Evolutionary conservation across 1,284 basidiomycete species (phyloP).

Genomic region (Irpex lacteus): DNA sequence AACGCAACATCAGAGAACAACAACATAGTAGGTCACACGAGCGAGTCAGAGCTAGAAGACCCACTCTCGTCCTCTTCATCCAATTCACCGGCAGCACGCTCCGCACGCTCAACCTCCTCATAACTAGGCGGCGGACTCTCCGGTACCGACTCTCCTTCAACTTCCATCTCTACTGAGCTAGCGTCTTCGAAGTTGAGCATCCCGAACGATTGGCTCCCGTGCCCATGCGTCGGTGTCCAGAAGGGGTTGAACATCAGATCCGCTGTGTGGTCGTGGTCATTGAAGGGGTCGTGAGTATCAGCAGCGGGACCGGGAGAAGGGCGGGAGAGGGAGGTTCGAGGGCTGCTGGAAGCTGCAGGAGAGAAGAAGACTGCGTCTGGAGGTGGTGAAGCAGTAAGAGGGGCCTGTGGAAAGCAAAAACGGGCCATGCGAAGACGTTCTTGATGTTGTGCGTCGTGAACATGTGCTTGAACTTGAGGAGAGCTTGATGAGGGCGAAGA

Average conservation of each 20-base stretch:
- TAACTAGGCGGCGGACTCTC: background rate
- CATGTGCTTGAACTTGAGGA: background rate
- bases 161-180: background rate
- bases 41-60: too few species aligned
- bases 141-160: background rate
- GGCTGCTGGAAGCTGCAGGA: background rate
- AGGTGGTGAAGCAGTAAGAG: background rate
- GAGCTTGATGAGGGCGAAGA: background rate
- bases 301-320: background rate
- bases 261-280: background rate
- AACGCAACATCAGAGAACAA: too few species aligned
- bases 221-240: background rate
- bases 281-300: background rate
- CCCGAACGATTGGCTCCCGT: background rate
- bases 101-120: background rate
- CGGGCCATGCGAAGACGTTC: slow-evolving; percentile 5
- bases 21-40: too few species aligned
- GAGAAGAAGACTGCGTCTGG: background rate
- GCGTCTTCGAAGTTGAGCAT: slow-evolving; percentile 1
- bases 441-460: slow-evolving; percentile 1
- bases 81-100: too few species aligned
- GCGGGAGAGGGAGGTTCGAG: background rate
- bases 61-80: too few species aligned
- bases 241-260: background rate
- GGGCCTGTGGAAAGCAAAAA: slow-evolving; percentile 8